Evolutionary conservation across 2,329 filamentous ascomycete genomes (phyloP).

Genomic region (Ceratocystis variospora): DNA sequence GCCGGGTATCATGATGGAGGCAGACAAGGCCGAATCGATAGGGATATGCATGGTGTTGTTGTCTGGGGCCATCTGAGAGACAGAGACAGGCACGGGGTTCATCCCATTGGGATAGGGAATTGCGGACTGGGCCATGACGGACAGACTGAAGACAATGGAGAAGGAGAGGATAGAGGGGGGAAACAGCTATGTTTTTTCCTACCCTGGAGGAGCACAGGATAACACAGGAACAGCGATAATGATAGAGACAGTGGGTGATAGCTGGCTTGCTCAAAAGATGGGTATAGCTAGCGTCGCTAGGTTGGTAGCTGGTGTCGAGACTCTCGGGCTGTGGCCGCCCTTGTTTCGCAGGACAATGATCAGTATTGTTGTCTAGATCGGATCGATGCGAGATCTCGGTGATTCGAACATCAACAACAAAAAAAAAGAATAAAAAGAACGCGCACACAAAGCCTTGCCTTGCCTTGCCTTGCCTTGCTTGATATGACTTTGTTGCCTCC

Average conservation of each 20-base stretch:
- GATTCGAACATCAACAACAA: no score
- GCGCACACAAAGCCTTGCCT: background rate
- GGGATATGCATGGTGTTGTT: conserved; percentile 9
- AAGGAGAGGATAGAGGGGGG: background rate
- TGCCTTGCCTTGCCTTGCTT: background rate
- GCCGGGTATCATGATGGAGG: conserved; percentile 25
- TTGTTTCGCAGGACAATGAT: no score
- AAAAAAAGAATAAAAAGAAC: background rate
- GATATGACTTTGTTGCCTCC: background rate
- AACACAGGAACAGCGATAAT: no score
- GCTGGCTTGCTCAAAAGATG: no score
- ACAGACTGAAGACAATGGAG: background rate
- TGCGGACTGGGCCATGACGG: conserved; percentile 32
- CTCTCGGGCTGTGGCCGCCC: no score
- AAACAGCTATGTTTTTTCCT: no score
- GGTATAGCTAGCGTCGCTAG: no score
- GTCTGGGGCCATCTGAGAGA: conserved; percentile 8
- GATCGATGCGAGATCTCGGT: no score
- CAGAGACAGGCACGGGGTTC: conserved; percentile 18
- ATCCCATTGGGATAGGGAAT: conserved; percentile 30
- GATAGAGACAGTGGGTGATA: no score
- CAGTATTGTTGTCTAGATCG: no score
- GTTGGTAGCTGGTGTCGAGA: no score
- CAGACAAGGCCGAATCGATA: conserved; percentile 17
- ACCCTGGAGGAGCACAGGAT: no score